phyloP scores from a whole-genome alignment of 148 eudicot genomes.

The Silene conica region DNA sequence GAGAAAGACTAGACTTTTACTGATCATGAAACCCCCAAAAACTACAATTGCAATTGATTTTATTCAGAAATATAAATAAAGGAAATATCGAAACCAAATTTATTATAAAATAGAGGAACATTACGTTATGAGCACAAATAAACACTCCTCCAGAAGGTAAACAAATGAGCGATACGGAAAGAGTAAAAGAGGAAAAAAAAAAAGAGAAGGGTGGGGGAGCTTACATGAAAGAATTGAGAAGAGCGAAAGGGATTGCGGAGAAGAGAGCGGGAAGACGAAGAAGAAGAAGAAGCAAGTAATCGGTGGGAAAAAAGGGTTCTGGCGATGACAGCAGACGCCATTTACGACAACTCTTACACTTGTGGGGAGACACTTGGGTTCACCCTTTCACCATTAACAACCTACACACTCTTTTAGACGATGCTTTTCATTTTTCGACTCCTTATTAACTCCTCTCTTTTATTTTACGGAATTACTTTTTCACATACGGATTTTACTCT shows the following conservation, averaged over 20 bases:
- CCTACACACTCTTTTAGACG: too few species aligned
- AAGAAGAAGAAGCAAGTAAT: conserved; percentile 28
- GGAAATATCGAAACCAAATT: not conserved
- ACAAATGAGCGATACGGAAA: not conserved
- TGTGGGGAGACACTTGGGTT: not conserved
- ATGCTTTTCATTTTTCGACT: too few species aligned
- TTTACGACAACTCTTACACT: conserved; percentile 1
- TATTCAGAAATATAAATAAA: not conserved
- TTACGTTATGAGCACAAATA: too few species aligned
- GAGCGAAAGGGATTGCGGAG: conserved; percentile 27
- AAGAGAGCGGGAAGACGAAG: conserved; percentile 30
- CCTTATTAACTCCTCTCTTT: too few species aligned
- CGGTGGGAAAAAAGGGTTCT: conserved; percentile 41
- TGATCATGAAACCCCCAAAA: not conserved
- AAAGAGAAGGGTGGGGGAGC: conserved; percentile 1
- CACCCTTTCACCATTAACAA: too few species aligned
- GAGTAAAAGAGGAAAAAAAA: too few species aligned
- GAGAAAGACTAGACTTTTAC: not conserved
- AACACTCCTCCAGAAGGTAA: not conserved
- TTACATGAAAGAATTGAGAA: conserved; percentile 36
- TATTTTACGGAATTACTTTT: too few species aligned
- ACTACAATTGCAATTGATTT: not conserved
- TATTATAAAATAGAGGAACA: not conserved
- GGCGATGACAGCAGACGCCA: conserved; percentile 58
- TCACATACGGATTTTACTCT: too few species aligned